A percentile compares a stretch with the other conserved stretches of the same genome.
Evolutionary conservation across 306 rosid species (phyloP).

Genomic region (Prunus mongolica): DNA sequence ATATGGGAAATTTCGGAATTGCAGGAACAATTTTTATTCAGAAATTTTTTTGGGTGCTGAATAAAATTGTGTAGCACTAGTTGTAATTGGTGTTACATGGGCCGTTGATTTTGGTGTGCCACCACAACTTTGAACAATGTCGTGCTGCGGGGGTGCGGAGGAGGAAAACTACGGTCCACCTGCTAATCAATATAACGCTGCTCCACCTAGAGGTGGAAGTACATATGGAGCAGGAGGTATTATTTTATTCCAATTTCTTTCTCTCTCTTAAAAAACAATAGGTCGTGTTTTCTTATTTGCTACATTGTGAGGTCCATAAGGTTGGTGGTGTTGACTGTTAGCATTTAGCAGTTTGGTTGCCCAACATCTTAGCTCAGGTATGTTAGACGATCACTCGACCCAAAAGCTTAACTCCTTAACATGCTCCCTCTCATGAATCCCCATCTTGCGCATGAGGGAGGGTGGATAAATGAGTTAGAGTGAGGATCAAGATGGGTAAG

Average conservation of each 20-base stretch:
- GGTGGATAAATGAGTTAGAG: too few species aligned
- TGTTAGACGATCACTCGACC: not conserved
- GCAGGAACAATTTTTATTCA: slow-evolving; percentile 1
- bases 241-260: not conserved
- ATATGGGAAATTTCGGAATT: not conserved
- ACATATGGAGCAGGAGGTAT: slow-evolving; percentile 59
- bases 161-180: slow-evolving; percentile 69
- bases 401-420: not conserved
- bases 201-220: slow-evolving; percentile 65
- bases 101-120: slow-evolving; percentile 33
- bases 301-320: not conserved
- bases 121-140: slow-evolving; percentile 48
- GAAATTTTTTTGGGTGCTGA: not conserved
- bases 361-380: not conserved
- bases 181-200: slow-evolving; percentile 43
- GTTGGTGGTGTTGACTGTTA: not conserved
- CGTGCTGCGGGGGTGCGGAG: slow-evolving; percentile 82
- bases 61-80: not conserved
- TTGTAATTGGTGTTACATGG: slow-evolving; percentile 28
- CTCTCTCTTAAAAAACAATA: too few species aligned
- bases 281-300: not conserved
- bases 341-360: not conserved
- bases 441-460: too few species aligned
- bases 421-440: too few species aligned
- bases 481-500: too few species aligned